Conservation (phyloP, 352 stramenopile genomes). For the Pythium brachiatum region DNA sequence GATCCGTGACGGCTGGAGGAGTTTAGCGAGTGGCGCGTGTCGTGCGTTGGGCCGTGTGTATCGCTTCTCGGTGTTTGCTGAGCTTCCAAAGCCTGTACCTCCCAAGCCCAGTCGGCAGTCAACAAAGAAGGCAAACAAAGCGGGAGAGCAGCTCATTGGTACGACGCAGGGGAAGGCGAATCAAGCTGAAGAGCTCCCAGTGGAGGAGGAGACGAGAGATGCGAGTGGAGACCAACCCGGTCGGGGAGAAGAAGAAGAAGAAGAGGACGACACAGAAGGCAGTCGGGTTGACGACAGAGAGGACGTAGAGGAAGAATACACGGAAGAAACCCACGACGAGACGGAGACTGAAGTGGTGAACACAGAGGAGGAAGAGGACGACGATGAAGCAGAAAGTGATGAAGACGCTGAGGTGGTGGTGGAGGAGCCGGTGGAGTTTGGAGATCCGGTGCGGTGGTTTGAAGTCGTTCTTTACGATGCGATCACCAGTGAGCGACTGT, state of each 20-base stretch:
- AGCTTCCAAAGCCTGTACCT: conserved; percentile 2
- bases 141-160: not conserved
- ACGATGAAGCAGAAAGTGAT: not conserved
- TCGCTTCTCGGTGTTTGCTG: conserved; percentile 19
- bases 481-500: not conserved
- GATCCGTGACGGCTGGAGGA: not conserved
- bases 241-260: not conserved
- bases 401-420: not conserved
- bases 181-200: not conserved
- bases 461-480: conserved; percentile 44
- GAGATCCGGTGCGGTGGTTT: conserved; percentile 20
- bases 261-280: too few relatives aligned
- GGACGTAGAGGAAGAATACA: not conserved
- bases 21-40: conserved; percentile 19
- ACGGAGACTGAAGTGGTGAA: not conserved
- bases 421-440: not conserved
- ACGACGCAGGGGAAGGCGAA: not conserved
- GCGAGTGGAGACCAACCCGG: too few relatives aligned
- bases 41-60: not conserved
- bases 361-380: not conserved
- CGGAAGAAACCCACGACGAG: not conserved
- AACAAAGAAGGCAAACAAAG: not conserved
- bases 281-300: not conserved
- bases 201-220: too few relatives aligned
- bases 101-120: not conserved